These are phyloP conservation scores for Dalechampia spathulata DNA, from an alignment of 441 rosid species.

Conservation along the genomic window DNA sequence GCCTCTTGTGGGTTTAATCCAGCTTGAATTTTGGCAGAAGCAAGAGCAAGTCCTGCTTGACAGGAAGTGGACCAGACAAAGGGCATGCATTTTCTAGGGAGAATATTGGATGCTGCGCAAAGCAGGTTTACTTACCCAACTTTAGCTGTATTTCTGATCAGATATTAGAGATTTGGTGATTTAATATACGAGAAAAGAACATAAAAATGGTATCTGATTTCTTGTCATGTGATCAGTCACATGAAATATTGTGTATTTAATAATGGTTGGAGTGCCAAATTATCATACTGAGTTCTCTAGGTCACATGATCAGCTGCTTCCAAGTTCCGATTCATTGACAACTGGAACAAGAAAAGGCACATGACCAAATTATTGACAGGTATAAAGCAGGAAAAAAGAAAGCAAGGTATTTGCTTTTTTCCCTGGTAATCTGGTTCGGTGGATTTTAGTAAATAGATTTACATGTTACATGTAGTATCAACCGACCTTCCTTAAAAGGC, in stretches of 20 bases:
- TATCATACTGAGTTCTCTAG: constrained; percentile 27
- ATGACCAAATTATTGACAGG: neutral
- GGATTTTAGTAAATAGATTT: too few species aligned
- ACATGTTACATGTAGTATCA: too few species aligned
- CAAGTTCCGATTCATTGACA: constrained; percentile 29
- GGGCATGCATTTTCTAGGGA: constrained; percentile 19
- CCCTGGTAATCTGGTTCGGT: too few species aligned
- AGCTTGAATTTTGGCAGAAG: constrained; percentile 5
- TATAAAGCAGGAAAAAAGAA: constrained; percentile 6
- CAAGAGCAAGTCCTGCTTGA: constrained; percentile 10
- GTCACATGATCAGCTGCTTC: constrained; percentile 56
- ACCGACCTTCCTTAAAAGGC: constrained; percentile 8
- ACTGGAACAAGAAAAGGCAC: constrained; percentile 18
- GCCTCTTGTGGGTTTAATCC: constrained; percentile 1
- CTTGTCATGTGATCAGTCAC: constrained; percentile 52
- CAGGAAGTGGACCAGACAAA: constrained; percentile 13
- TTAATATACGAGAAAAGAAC: constrained; percentile 25
- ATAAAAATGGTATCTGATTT: constrained; percentile 32
- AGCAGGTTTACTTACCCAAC: constrained; percentile 27
- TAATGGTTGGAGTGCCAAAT: constrained; percentile 33
- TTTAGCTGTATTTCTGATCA: constrained; percentile 31
- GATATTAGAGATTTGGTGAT: constrained; percentile 11
- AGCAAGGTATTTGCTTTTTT: too few species aligned
- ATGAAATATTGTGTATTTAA: constrained; percentile 36
- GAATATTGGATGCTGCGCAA: constrained; percentile 14